Conservation (phyloP, 2,329 filamentous ascomycete genomes). For the Pseudogymnoascus sp. region DNA sequence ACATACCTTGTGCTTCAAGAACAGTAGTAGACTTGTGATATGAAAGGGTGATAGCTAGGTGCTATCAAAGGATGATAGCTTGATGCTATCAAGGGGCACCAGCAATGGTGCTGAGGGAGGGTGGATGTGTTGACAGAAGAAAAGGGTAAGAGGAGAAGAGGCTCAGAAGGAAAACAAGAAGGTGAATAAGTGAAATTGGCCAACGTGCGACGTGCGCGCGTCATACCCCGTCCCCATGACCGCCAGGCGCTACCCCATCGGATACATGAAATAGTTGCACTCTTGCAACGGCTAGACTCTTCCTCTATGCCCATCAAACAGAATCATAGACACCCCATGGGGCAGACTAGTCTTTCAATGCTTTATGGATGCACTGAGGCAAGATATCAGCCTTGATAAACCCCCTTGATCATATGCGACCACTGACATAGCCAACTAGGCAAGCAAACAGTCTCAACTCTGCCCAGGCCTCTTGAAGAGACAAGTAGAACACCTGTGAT, state of each 20-base stretch:
- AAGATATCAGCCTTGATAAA: background rate
- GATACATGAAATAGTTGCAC: background rate
- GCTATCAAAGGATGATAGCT: background rate
- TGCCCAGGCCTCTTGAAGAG: background rate
- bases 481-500: background rate
- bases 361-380: background rate
- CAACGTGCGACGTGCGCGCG: slow-evolving; percentile 7
- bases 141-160: background rate
- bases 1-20: background rate
- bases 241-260: background rate
- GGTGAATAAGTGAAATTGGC: slow-evolving; percentile 3
- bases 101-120: background rate
- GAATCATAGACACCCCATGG: background rate
- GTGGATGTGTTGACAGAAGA: background rate
- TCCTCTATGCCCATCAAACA: slow-evolving; percentile 2
- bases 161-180: background rate
- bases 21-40: background rate
- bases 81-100: background rate
- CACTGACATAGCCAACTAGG: background rate
- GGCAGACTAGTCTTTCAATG: slow-evolving; percentile 2
- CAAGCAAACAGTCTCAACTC: background rate
- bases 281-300: background rate
- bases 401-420: background rate
- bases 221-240: slow-evolving; percentile 8
- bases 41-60: background rate